Base-by-base conservation (phyloP, 257 asterid genomes). In the Lycium ferocissimum region DNA sequence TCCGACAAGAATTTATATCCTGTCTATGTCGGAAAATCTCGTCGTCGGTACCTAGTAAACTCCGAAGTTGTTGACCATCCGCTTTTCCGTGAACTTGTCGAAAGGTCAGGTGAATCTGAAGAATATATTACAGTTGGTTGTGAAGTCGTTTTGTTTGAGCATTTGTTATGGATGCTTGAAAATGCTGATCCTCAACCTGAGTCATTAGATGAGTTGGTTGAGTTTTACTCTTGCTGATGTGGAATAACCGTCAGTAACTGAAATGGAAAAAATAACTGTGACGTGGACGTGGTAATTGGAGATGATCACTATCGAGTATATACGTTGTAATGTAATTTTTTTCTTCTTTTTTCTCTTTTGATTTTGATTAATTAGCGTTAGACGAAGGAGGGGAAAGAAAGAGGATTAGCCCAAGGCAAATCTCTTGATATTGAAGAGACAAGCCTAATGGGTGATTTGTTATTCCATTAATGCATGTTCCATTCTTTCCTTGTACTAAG, bases 141-240 rank as follows among this genome's bases (percentile, higher is more conserved):
- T 49, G 99, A 95, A 88, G 99, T 95, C 3, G 99, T 95, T 12
- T 91, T 95, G 82, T 95, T 95, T 85, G 99, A 95, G 65, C 99
- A 95, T 89, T 92, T 95, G 17, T 92, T 95, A 0, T 93, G 97
- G 97, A 93, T 93, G 95, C 95, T 93, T 38, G 93, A 89, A 85
- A 93, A 93, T 83, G 94, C 95, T 81, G 99, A 95, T 90, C 98
- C 97, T 78, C 98, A 91, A 85, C 95, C 97, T 33, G 98, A 95
- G 37, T 92, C 99, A 11, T 37, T 92, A 82, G 92, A 90, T 69
- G 99, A 95, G 88, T 94, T 95, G 57, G 97, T 88, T 18, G 95
- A 92, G 15, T 93, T 91, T 65, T 93, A 93, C 86, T 92, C 96
- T 15, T 94, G 97, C 87, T 94, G 91, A 92, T 35, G 53, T 53